These are phyloP conservation scores for Naematelia aurantialba DNA, from an alignment of 768 basidiomycete species.

Conservation along the genomic window DNA sequence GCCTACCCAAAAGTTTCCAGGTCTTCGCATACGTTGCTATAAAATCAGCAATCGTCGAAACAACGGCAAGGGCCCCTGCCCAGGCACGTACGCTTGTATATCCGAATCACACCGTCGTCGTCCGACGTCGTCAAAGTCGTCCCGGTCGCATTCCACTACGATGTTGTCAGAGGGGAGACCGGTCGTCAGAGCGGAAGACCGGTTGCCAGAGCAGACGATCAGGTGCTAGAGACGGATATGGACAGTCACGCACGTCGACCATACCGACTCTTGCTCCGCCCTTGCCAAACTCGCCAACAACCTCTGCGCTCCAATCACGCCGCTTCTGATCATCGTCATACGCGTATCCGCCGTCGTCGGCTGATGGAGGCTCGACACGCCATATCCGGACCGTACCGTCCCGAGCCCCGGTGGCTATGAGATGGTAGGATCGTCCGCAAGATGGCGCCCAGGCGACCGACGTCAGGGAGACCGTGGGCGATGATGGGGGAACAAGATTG, in stretches of 20 bases:
- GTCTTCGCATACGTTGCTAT: slow-evolving; percentile 46
- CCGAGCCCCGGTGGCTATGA: slow-evolving; percentile 81
- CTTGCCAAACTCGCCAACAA: slow-evolving; percentile 67
- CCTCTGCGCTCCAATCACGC: slow-evolving; percentile 66
- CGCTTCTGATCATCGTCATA: slow-evolving; percentile 16
- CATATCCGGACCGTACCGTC: slow-evolving; percentile 89
- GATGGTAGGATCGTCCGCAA: slow-evolving; percentile 88
- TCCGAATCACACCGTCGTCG: slow-evolving; percentile 55
- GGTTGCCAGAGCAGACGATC: too few relatives aligned
- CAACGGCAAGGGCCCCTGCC: neutral
- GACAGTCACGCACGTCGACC: slow-evolving; percentile 84
- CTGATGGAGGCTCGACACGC: slow-evolving; percentile 64
- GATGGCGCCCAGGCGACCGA: slow-evolving; percentile 90
- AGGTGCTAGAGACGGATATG: too few relatives aligned
- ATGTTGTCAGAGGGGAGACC: slow-evolving; percentile 68
- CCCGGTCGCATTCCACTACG: slow-evolving; percentile 50
- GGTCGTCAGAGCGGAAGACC: slow-evolving; percentile 56
- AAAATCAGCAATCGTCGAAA: slow-evolving; percentile 7
- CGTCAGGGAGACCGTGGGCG: slow-evolving; percentile 60
- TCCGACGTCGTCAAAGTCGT: slow-evolving; percentile 65
- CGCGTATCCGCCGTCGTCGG: slow-evolving; percentile 52
- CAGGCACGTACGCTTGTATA: slow-evolving; percentile 61
- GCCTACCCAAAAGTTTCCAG: slow-evolving; percentile 46
- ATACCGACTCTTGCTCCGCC: slow-evolving; percentile 66
- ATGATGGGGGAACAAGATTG: slow-evolving; percentile 62